Evolutionary conservation across 495 filamentous ascomycete species (phyloP), one percentile per base, ranked within the genome.

Genomic region (Penicillium egyptiacum): DNA sequence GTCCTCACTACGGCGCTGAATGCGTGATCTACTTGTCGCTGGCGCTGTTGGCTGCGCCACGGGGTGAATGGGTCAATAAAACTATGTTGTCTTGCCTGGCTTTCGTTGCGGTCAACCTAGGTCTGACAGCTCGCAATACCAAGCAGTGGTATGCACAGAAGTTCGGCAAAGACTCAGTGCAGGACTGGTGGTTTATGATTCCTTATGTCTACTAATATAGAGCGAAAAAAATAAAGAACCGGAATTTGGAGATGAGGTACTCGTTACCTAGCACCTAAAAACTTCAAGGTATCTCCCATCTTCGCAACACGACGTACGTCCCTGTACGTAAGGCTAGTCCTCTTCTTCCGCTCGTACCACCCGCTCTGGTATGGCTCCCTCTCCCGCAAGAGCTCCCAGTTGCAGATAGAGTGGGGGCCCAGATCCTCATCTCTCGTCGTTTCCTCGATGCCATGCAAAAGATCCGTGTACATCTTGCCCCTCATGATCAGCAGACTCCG

Each of bases 1-100:
- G 86, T 58, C 92, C 95, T n/a, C 94, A 98, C 74, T 98, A 97
- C 70, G 87, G 86, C 1, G 88, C 87, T 45, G 95, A 98, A 68
- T 91, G 90, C 64, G 47, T 89, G 3, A 84, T 96, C 55, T 97
- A 98, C 65, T 59, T 92, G 26, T 83, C 86, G n/a, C 70, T 98
- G 57, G 82, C 90, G 2, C 63, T 96, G 22, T 63, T 89, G 14
- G 86, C 86, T 39, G 90, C 92, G 5, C 92, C 91, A 0, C 56
- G 62, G 5, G 82, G 81, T 9, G 63, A 75, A 48, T 57, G 80
- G 55, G 63, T 89, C 26, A 98, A 98, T 70, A 82, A 76, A 64
- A 95, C 93, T 1, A 64, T 98, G 47, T 59, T 86, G 23, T 78
- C 83, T 31, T 90, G 82, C 9, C 48, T 88, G 42, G 50, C 83